Percentiles rank a stretch among this genome's conserved stretches.
These are phyloP conservation scores for Hypoxylon lenormandii DNA, from an alignment of 495 filamentous ascomycete genomes.

Conservation along the genomic window DNA sequence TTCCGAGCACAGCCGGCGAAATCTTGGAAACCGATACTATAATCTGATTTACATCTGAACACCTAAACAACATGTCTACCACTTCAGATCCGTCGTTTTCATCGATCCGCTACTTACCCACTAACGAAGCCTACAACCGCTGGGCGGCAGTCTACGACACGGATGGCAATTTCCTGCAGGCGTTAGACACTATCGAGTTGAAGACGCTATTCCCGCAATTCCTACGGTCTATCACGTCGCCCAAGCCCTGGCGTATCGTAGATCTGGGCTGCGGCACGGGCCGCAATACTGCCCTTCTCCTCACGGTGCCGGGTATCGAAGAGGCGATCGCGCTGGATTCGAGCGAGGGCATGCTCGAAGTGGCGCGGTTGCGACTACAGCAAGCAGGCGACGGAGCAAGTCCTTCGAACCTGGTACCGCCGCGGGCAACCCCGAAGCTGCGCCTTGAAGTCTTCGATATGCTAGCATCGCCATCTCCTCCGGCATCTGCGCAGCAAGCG, in stretches of 20 bases:
- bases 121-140: slow-evolving; percentile 52
- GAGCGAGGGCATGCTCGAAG: slow-evolving; percentile 65
- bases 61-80: slow-evolving; percentile 15
- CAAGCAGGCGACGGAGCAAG: slow-evolving; percentile 5
- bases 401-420: background rate
- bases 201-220: slow-evolving; percentile 66
- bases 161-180: slow-evolving; percentile 79
- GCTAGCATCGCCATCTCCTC: slow-evolving; percentile 44
- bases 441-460: slow-evolving; percentile 58
- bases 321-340: slow-evolving; percentile 55
- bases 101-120: slow-evolving; percentile 45
- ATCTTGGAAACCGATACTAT: background rate
- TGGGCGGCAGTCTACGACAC: slow-evolving; percentile 69
- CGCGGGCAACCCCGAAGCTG: slow-evolving; percentile 25
- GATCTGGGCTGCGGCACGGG: slow-evolving; percentile 79
- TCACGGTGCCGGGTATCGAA: slow-evolving; percentile 47
- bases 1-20: background rate
- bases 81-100: slow-evolving; percentile 18
- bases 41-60: background rate
- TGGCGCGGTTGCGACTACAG: slow-evolving; percentile 60
- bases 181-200: slow-evolving; percentile 72
- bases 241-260: slow-evolving; percentile 58
- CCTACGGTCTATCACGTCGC: slow-evolving; percentile 52
- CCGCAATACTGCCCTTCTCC: slow-evolving; percentile 72
- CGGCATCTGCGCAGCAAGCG: slow-evolving; percentile 35